These are phyloP conservation scores for Yamadazyma oceani DNA, from an alignment of 1,139 yeast species.

Conservation along the genomic window DNA sequence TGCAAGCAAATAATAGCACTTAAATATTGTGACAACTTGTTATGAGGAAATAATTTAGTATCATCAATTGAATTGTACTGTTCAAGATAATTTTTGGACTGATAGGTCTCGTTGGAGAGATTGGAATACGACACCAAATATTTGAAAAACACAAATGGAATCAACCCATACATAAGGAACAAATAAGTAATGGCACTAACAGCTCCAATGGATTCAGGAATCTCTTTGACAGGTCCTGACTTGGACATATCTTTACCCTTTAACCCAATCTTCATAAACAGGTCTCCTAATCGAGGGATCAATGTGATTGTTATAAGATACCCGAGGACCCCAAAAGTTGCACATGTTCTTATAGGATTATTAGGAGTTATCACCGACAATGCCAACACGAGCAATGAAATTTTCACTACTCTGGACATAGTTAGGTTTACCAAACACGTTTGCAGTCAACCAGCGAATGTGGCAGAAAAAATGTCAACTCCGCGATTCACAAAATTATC, in stretches of 20 bases:
- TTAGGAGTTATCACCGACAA: slow-evolving; percentile 26
- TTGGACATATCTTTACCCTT: slow-evolving; percentile 84
- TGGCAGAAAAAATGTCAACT: neutral
- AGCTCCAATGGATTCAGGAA: slow-evolving; percentile 92
- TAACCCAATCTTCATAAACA: slow-evolving; percentile 75
- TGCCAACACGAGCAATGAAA: slow-evolving; percentile 20
- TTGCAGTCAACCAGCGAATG: slow-evolving; percentile 1
- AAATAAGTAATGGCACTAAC: slow-evolving; percentile 81
- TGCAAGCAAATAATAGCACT: slow-evolving; percentile 83
- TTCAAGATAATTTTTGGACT: slow-evolving; percentile 32
- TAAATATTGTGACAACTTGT: slow-evolving; percentile 79
- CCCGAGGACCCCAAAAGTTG: slow-evolving; percentile 70
- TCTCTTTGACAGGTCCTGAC: slow-evolving; percentile 46
- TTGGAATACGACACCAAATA: slow-evolving; percentile 58
- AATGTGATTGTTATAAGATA: slow-evolving; percentile 55
- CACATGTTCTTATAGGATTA: slow-evolving; percentile 48
- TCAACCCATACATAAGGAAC: slow-evolving; percentile 76
- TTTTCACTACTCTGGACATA: slow-evolving; percentile 12
- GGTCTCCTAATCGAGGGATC: slow-evolving; percentile 66
- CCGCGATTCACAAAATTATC: slow-evolving; percentile 2
- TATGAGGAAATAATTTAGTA: slow-evolving; percentile 65
- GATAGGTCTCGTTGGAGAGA: slow-evolving; percentile 34
- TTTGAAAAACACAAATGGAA: slow-evolving; percentile 86
- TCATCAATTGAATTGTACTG: slow-evolving; percentile 38
- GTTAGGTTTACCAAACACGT: slow-evolving; percentile 5